Conservation (phyloP, 2,329 filamentous ascomycete genomes). For the Cryphonectria japonica region DNA sequence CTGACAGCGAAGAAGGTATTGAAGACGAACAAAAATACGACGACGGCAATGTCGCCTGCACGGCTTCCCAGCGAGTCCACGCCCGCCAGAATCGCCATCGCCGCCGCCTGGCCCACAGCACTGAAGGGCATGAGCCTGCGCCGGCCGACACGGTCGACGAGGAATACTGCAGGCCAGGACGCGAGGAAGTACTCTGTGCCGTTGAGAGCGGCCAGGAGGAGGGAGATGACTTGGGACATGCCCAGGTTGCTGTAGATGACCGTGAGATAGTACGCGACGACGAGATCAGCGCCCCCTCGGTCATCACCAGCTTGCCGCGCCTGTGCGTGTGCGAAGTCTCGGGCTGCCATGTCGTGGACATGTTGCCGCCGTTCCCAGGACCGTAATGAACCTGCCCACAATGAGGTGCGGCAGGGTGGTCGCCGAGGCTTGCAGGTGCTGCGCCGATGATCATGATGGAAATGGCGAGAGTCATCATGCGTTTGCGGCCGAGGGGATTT, state of each 20-base stretch:
- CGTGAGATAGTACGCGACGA: no score
- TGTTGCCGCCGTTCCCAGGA: slow-evolving; percentile 47
- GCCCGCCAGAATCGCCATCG: slow-evolving; percentile 66
- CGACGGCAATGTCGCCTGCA: slow-evolving; percentile 33
- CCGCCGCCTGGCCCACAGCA: slow-evolving; percentile 62
- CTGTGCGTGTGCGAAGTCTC: background rate
- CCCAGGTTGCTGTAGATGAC: no score
- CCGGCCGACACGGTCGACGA: slow-evolving; percentile 42
- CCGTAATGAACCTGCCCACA: slow-evolving; percentile 48
- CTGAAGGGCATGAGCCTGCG: slow-evolving; percentile 75
- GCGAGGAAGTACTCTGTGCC: background rate
- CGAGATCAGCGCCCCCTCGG: background rate
- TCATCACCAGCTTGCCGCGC: background rate
- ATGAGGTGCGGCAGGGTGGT: slow-evolving; percentile 47
- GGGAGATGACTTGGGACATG: background rate
- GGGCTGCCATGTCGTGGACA: slow-evolving; percentile 38
- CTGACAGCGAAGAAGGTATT: slow-evolving; percentile 57
- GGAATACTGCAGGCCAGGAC: background rate
- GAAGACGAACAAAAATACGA: slow-evolving; percentile 53
- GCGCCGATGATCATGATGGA: slow-evolving; percentile 49
- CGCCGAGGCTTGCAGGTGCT: slow-evolving; percentile 43
- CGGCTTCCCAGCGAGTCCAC: slow-evolving; percentile 32
- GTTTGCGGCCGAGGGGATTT: slow-evolving; percentile 46
- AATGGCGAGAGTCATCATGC: slow-evolving; percentile 46
- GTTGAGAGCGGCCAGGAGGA: background rate